A percentile compares a stretch with the other conserved stretches of the same genome.
phyloP scores from a whole-genome alignment of 345 rosid species.

The Arabidopsis arenosa region DNA sequence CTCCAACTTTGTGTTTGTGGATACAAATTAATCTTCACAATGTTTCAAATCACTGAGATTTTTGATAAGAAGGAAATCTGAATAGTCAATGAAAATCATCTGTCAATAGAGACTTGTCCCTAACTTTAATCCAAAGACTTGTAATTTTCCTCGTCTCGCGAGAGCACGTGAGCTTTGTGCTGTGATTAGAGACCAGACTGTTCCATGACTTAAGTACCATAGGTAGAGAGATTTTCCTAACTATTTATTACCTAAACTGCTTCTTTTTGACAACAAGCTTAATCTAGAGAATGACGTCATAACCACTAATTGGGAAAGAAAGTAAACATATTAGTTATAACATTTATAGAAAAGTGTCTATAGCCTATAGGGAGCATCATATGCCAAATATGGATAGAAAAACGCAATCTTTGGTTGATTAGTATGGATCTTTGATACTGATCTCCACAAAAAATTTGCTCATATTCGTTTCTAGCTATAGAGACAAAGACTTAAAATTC shows the following conservation, averaged over 20 bases:
- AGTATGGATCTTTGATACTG: conserved; percentile 50
- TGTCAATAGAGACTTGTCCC: conserved; percentile 27
- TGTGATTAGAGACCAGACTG: conserved; percentile 22
- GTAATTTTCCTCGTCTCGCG: neutral
- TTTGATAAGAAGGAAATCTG: conserved; percentile 2
- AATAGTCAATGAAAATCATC: conserved; percentile 16
- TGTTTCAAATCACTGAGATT: neutral
- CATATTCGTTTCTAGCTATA: conserved; percentile 33
- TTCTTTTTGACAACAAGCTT: conserved; percentile 28
- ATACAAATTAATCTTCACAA: conserved; percentile 21
- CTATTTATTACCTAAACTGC: conserved; percentile 24
- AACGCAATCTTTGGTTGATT: conserved; percentile 35
- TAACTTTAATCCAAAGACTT: conserved; percentile 24
- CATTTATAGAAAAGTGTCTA: conserved; percentile 37
- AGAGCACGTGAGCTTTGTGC: conserved; percentile 14
- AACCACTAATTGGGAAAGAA: conserved; percentile 37
- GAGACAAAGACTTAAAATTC: conserved; percentile 70
- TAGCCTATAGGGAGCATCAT: conserved; percentile 38
- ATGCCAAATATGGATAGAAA: conserved; percentile 42
- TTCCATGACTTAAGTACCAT: conserved; percentile 27
- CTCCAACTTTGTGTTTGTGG: conserved; percentile 23
- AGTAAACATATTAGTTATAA: conserved; percentile 35
- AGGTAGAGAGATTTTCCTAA: conserved; percentile 24
- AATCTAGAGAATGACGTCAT: conserved; percentile 29
- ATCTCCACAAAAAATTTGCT: conserved; percentile 43